Evolutionary conservation across 2,329 filamentous ascomycete genomes (phyloP).

Genomic region (Claviceps cyperi): DNA sequence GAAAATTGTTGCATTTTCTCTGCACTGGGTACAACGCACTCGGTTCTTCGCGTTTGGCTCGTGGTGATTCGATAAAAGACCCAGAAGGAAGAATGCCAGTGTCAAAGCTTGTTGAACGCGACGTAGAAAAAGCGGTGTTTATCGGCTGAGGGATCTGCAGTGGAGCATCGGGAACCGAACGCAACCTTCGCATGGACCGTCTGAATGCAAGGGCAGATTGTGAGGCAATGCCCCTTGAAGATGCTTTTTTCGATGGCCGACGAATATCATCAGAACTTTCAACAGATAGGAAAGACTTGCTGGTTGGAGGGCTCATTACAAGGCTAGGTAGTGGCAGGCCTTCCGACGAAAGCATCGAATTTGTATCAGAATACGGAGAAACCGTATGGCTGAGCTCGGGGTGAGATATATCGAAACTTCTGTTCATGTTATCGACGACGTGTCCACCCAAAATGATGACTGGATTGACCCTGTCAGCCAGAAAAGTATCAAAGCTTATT

Average conservation of each 20-base stretch:
- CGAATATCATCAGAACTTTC: conserved; percentile 13
- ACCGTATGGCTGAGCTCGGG: conserved; percentile 35
- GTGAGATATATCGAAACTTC: conserved; percentile 11
- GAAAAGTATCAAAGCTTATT: conserved; percentile 38
- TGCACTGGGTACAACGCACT: conserved; percentile 18
- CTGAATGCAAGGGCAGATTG: conserved; percentile 40
- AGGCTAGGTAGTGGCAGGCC: conserved; percentile 26
- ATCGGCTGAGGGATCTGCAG: conserved; percentile 40
- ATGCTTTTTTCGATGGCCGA: conserved; percentile 41
- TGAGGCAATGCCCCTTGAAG: conserved; percentile 33
- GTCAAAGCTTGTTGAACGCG: conserved; percentile 41
- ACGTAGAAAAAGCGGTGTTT: conserved; percentile 31
- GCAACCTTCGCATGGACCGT: conserved; percentile 38
- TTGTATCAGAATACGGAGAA: conserved; percentile 25
- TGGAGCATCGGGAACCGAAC: conserved; percentile 27
- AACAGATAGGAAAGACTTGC: conserved; percentile 38
- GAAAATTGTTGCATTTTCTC: conserved; percentile 41
- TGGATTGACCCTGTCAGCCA: conserved; percentile 48
- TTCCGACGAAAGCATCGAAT: conserved; percentile 26
- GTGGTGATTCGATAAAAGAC: conserved; percentile 29
- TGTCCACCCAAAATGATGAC: conserved; percentile 52
- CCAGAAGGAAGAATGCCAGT: conserved; percentile 44
- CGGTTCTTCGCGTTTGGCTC: conserved; percentile 19
- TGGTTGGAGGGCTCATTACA: conserved; percentile 29
- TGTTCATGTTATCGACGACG: conserved; percentile 45